Base-by-base conservation (phyloP, 164 flowering plant genomes). In the Echeveria elegans region DNA sequence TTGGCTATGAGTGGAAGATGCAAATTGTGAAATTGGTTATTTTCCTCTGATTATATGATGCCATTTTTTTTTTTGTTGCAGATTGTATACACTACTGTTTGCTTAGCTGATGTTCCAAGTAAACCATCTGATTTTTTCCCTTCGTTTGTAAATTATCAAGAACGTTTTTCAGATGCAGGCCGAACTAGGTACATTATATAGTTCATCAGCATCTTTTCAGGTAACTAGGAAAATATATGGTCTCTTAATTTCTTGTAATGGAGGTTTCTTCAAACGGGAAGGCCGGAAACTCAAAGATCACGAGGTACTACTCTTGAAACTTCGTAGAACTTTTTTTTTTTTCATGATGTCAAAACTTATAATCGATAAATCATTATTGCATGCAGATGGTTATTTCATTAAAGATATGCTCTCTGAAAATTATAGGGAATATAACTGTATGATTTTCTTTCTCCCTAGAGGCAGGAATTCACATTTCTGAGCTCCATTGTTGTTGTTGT, bases 101-200 rank as follows among this genome's bases (percentile, higher is more conserved):
- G 97, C 75, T 76, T 94, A 84, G 78, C 87, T 75, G 99, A 94
- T 80, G 82, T 82, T 75, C 97, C 97, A 28, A 94, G 95, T 72
- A 97, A 94, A 80, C 97, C 97, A 68, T 78, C 96, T 40, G 99
- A 94, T 78, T 94, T 94, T 76, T 88, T 84, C 73, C 99, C 99
- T 52, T 85, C 91, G 37, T 74, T 79, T 73, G 99, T 94, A 62
- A 71, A 85, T 77, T 94, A 94, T 80, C 99, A 94, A 88, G 99
- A 94, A 76, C 92, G 99, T 12, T 91, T 94, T 73, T 94, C 99
- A 32, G 97, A 97, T 66, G 99, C 93, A 38, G 99, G 99, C 64
- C 87, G 97, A 23, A 94, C 99, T 23, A 94, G 98, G 98, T 90
- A 59, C 66, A 71, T 30, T 72, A 34, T 29, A 40, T 6, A 60